These are phyloP conservation scores for Penicillium maclennaniae DNA, from an alignment of 495 filamentous ascomycete species.

Conservation along the genomic window DNA sequence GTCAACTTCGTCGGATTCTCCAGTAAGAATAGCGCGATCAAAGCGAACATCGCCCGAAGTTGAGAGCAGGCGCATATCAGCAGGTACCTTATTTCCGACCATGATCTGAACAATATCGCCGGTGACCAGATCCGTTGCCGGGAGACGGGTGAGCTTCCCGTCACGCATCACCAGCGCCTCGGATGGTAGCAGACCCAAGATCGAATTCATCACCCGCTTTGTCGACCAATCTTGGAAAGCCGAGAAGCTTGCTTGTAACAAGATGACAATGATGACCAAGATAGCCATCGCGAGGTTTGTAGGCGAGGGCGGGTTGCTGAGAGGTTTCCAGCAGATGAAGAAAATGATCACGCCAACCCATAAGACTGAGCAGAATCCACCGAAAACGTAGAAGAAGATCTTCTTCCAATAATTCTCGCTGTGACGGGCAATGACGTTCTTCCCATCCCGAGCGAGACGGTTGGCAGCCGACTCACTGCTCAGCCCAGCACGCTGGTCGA, in stretches of 20 bases:
- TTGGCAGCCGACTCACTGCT: slow-evolving; percentile 31
- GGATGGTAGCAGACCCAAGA: slow-evolving; percentile 63
- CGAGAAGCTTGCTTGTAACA: slow-evolving; percentile 67
- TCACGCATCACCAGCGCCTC: slow-evolving; percentile 60
- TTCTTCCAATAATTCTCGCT: slow-evolving; percentile 53
- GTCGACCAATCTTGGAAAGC: slow-evolving; percentile 66
- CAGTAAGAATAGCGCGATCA: slow-evolving; percentile 69
- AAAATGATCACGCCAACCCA: slow-evolving; percentile 64
- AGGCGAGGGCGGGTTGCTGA: slow-evolving; percentile 62
- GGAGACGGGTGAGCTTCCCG: slow-evolving; percentile 42
- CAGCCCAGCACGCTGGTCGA: slow-evolving; percentile 26
- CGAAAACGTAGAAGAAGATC: slow-evolving; percentile 65
- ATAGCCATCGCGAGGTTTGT: slow-evolving; percentile 69
- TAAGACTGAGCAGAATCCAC: slow-evolving; percentile 69
- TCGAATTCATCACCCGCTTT: slow-evolving; percentile 60
- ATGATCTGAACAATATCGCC: slow-evolving; percentile 65
- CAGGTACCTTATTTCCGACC: slow-evolving; percentile 67
- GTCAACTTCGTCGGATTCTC: slow-evolving; percentile 59
- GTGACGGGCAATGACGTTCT: slow-evolving; percentile 57
- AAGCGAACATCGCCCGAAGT: slow-evolving; percentile 65
- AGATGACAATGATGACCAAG: slow-evolving; percentile 62
- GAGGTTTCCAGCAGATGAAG: slow-evolving; percentile 69
- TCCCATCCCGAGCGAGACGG: slow-evolving; percentile 53
- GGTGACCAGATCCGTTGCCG: slow-evolving; percentile 58
- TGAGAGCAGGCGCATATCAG: slow-evolving; percentile 64